A percentile compares a stretch with the other conserved stretches of the same genome.
Evolutionary conservation across 1,139 yeast genomes (phyloP).

Genomic region (Pneumocystis sp.): DNA sequence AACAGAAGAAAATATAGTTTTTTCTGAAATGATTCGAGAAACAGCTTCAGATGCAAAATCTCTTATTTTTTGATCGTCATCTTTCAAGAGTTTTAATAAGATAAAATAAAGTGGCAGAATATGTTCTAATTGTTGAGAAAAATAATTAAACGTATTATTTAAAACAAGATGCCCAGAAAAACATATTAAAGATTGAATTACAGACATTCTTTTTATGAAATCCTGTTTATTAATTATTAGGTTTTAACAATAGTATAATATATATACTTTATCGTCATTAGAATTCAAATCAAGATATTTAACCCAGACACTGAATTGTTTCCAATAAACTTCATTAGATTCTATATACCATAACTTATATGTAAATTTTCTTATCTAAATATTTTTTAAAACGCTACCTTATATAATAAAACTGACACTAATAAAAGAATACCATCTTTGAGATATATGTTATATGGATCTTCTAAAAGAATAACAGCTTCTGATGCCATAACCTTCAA

Average conservation of each 20-base stretch:
- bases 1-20: not conserved
- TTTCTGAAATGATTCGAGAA: constrained; percentile 4
- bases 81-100: constrained; percentile 33
- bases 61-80: constrained; percentile 39
- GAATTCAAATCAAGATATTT: not conserved
- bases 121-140: constrained; percentile 2
- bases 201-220: constrained; percentile 11
- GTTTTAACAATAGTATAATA: not conserved
- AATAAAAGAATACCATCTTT: not conserved
- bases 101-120: constrained; percentile 10
- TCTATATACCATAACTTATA: not conserved
- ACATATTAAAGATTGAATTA: constrained; percentile 10
- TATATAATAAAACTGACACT: not conserved
- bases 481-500: not conserved
- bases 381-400: not conserved
- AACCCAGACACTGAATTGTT: not conserved
- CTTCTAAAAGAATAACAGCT: not conserved
- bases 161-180: not conserved
- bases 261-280: constrained; percentile 1
- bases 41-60: constrained; percentile 15
- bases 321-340: not conserved
- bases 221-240: constrained; percentile 12
- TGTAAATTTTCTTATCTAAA: not conserved
- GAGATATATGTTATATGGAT: not conserved
- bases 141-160: not conserved